These are phyloP conservation scores for Orbilia javanica DNA, from an alignment of 2,329 filamentous ascomycete species.

Conservation along the genomic window DNA sequence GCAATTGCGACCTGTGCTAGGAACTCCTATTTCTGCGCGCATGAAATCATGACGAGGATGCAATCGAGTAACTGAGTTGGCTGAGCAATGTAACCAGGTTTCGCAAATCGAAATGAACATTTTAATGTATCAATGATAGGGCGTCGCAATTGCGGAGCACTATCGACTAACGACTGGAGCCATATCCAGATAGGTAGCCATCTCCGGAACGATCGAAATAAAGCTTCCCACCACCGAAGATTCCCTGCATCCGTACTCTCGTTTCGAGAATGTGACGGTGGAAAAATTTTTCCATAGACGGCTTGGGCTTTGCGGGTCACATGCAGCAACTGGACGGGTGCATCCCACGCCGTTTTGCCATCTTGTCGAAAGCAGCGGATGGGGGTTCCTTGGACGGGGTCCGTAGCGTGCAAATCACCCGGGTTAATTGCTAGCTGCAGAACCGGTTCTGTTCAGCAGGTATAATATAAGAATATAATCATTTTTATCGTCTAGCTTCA, in stretches of 20 bases:
- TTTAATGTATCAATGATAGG: conserved; percentile 35
- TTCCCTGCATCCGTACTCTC: conserved; percentile 38
- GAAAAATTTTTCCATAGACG: conserved; percentile 54
- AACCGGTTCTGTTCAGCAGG: conserved; percentile 39
- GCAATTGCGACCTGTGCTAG: conserved; percentile 4
- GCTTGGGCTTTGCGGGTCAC: conserved; percentile 46
- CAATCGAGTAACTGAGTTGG: conserved; percentile 4
- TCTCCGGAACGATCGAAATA: conserved; percentile 34
- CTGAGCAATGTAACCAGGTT: conserved; percentile 32
- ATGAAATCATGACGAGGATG: conserved; percentile 14
- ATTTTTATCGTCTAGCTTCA: conserved; percentile 47
- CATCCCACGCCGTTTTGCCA: conserved; percentile 49
- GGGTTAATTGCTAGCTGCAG: conserved; percentile 56
- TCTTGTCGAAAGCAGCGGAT: conserved; percentile 29
- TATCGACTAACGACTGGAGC: conserved; percentile 1
- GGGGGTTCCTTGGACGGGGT: conserved; percentile 13
- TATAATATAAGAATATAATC: conserved; percentile 50
- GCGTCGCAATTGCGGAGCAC: conserved; percentile 39
- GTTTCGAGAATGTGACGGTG: conserved; percentile 56
- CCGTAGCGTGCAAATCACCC: conserved; percentile 33
- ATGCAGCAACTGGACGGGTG: conserved; percentile 41
- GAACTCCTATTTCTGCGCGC: conserved; percentile 35
- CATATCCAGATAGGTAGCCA: conserved; percentile 52
- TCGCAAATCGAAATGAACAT: conserved; percentile 33
- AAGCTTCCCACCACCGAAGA: conserved; percentile 22